phyloP scores from a whole-genome alignment of 768 basidiomycete genomes.

The Mycena vitilis region DNA sequence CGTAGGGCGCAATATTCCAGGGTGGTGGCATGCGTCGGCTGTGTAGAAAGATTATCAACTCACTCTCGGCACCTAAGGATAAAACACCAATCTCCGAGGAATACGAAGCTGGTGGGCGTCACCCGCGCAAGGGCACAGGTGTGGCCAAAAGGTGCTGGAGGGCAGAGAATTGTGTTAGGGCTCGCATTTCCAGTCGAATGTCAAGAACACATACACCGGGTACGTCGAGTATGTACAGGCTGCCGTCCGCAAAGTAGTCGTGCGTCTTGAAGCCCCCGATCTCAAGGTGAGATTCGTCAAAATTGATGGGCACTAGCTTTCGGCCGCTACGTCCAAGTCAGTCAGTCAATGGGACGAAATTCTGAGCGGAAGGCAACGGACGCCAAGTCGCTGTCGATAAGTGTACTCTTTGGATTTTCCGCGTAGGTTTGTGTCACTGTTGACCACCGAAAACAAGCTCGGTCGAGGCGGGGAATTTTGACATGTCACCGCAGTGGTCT shows the following conservation, averaged over 20 bases:
- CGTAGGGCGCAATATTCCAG: slow-evolving; percentile 37
- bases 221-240: slow-evolving; percentile 37
- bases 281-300: slow-evolving; percentile 26
- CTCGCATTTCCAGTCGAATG: background rate
- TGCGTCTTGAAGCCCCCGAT: slow-evolving; percentile 34
- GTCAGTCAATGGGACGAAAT: background rate
- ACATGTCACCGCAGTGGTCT: slow-evolving; percentile 40
- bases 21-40: slow-evolving; percentile 38
- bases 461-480: slow-evolving; percentile 34
- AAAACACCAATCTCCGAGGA: slow-evolving; percentile 27
- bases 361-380: slow-evolving; percentile 9
- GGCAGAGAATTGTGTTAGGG: no score
- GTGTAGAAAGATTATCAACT: no score
- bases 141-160: slow-evolving; percentile 38
- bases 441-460: slow-evolving; percentile 33
- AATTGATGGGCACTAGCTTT: slow-evolving; percentile 26
- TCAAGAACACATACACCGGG: slow-evolving; percentile 29
- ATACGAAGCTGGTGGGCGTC: slow-evolving; percentile 33
- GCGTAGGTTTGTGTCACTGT: slow-evolving; percentile 20
- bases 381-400: slow-evolving; percentile 34
- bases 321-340: slow-evolving; percentile 30
- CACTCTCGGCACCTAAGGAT: no score
- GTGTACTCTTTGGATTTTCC: slow-evolving; percentile 19
- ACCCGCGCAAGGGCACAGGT: slow-evolving; percentile 41
- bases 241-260: slow-evolving; percentile 41